These are phyloP conservation scores for Fomitopsis palustris DNA, from an alignment of 1,284 basidiomycete species.

Conservation along the genomic window DNA sequence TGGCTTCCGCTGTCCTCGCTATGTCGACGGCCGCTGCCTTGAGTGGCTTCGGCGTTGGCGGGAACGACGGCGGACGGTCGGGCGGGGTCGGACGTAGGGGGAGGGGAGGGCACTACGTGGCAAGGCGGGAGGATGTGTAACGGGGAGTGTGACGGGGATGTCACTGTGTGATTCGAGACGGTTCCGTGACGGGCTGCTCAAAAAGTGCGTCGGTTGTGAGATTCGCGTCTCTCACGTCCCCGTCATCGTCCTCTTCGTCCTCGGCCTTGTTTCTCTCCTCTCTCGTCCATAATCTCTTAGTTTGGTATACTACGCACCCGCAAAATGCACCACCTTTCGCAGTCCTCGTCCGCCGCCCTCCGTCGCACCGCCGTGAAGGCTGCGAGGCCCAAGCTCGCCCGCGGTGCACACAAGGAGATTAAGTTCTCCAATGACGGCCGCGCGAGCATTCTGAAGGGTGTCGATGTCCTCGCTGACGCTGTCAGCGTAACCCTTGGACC, in stretches of 20 bases:
- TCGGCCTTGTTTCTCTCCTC: constrained; percentile 2
- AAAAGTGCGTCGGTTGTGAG: constrained; percentile 11
- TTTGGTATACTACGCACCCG: neutral
- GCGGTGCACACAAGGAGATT: constrained; percentile 92
- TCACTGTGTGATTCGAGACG: constrained; percentile 26
- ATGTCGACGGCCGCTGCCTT: no score
- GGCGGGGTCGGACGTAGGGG: neutral
- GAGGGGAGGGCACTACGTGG: neutral
- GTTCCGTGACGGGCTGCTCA: constrained; percentile 19
- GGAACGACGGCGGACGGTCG: neutral
- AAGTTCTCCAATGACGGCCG: constrained; percentile 96
- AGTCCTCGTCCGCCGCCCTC: constrained; percentile 40
- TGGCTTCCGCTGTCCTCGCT: no score
- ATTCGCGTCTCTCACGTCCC: neutral
- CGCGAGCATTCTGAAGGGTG: constrained; percentile 91
- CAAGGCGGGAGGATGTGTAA: constrained; percentile 2
- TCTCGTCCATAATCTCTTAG: neutral
- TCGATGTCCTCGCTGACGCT: constrained; percentile 94
- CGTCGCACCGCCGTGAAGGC: constrained; percentile 43
- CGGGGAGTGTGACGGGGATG: constrained; percentile 6
- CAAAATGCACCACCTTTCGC: constrained; percentile 35
- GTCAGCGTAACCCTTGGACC: constrained; percentile 95
- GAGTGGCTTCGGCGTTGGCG: no score
- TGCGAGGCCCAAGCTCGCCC: constrained; percentile 47
- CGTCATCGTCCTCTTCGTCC: constrained; percentile 3